phyloP scores from a whole-genome alignment of 2,329 filamentous ascomycete species.

The Paraconiothyrium sp. region DNA sequence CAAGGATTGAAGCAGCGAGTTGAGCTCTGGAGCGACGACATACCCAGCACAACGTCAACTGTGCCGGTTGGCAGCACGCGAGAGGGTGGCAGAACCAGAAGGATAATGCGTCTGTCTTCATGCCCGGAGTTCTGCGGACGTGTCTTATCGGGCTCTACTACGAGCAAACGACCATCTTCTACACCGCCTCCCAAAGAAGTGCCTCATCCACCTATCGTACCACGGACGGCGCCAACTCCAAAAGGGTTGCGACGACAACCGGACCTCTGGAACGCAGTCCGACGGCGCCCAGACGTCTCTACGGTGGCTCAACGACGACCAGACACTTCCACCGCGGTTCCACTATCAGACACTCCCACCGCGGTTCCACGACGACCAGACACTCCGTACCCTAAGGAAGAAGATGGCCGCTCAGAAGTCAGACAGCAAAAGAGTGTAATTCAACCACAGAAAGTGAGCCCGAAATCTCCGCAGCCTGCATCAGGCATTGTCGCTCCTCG shows the following conservation, averaged over 20 bases:
- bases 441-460: not conserved
- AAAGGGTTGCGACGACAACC: not conserved
- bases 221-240: not conserved
- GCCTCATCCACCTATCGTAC: not conserved
- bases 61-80: not conserved
- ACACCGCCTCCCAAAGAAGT: not conserved
- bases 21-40: not conserved
- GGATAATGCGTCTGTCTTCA: not conserved
- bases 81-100: not conserved
- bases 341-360: not conserved
- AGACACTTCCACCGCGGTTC: not conserved
- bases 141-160: not conserved
- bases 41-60: not conserved
- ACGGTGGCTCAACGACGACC: no score
- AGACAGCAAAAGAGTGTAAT: not conserved
- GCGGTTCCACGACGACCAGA: not conserved
- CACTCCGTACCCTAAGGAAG: not conserved
- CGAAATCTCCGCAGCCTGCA: not conserved
- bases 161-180: not conserved
- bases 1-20: not conserved
- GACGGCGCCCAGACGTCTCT: no score
- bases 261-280: not conserved
- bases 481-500: not conserved
- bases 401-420: not conserved
- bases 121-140: not conserved